Evolutionary conservation across 768 basidiomycete species (phyloP).

Genomic region (Rickenella mellea): DNA sequence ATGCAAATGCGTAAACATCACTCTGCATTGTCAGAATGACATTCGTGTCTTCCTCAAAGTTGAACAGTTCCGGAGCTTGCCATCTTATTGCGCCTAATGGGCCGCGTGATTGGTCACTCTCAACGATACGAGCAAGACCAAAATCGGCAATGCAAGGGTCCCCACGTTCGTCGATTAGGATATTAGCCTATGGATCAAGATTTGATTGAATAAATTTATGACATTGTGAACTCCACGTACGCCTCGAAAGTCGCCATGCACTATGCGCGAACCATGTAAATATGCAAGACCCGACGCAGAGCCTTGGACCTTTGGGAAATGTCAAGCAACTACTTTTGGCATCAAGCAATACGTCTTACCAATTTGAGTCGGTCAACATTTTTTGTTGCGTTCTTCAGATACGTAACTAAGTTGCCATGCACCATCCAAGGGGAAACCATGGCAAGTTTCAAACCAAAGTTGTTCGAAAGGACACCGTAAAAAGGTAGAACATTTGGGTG

Average conservation of each 20-base stretch:
- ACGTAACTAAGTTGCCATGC: neutral
- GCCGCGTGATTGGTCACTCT: neutral
- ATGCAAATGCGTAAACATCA: neutral
- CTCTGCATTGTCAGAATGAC: neutral
- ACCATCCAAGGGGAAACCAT: neutral
- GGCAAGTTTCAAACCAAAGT: neutral
- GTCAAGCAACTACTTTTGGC: too few relatives aligned
- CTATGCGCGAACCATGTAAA: neutral
- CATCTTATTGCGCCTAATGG: neutral
- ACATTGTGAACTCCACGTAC: neutral
- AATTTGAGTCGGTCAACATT: too few relatives aligned
- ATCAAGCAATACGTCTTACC: too few relatives aligned
- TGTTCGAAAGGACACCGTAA: neutral
- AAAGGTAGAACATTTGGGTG: neutral
- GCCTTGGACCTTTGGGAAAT: neutral
- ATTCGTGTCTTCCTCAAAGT: neutral
- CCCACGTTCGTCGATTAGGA: neutral
- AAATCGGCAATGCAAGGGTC: neutral
- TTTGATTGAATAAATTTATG: neutral
- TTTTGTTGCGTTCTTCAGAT: neutral
- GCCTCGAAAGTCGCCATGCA: neutral
- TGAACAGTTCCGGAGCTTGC: neutral
- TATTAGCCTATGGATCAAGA: neutral
- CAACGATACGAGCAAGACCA: neutral
- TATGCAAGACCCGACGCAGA: neutral